These are phyloP conservation scores for Populus tremula DNA, from an alignment of 345 rosid species.

Conservation along the genomic window DNA sequence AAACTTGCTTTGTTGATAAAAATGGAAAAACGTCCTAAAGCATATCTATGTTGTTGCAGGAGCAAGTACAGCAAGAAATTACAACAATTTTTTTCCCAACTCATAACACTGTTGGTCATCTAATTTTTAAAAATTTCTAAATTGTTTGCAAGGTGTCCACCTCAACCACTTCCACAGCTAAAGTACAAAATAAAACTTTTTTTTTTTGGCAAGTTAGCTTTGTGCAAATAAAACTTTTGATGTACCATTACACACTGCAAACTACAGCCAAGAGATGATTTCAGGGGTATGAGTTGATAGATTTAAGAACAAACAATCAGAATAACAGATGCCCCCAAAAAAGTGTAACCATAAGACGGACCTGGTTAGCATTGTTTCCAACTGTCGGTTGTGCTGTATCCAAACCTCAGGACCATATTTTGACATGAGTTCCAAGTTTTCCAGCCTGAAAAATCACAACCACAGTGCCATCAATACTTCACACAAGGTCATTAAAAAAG, in stretches of 20 bases:
- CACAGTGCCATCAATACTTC: too few species aligned
- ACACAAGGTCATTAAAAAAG: too few species aligned
- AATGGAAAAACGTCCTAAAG: background rate
- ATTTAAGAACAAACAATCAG: background rate
- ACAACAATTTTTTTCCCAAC: background rate
- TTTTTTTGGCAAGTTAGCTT: too few species aligned
- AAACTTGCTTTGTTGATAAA: background rate
- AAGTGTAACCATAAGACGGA: slow-evolving; percentile 9
- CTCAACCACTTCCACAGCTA: too few species aligned
- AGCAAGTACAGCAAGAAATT: background rate
- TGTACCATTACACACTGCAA: too few species aligned
- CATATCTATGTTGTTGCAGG: background rate
- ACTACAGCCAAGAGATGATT: background rate
- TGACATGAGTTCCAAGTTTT: slow-evolving; percentile 83
- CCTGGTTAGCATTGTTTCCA: slow-evolving; percentile 76
- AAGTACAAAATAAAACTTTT: too few species aligned
- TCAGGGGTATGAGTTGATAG: background rate
- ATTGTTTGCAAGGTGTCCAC: too few species aligned
- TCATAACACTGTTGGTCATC: background rate
- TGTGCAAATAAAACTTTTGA: too few species aligned
- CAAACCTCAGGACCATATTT: slow-evolving; percentile 83
- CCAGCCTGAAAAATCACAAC: slow-evolving; percentile 52
- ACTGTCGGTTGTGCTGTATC: slow-evolving; percentile 64
- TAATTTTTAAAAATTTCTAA: background rate
- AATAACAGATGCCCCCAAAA: too few species aligned